A percentile compares a stretch with the other conserved stretches of the same genome.
phyloP scores from a whole-genome alignment of 225 moss, liverwort and hornwort genomes.

The Marchantia polymorpha region DNA sequence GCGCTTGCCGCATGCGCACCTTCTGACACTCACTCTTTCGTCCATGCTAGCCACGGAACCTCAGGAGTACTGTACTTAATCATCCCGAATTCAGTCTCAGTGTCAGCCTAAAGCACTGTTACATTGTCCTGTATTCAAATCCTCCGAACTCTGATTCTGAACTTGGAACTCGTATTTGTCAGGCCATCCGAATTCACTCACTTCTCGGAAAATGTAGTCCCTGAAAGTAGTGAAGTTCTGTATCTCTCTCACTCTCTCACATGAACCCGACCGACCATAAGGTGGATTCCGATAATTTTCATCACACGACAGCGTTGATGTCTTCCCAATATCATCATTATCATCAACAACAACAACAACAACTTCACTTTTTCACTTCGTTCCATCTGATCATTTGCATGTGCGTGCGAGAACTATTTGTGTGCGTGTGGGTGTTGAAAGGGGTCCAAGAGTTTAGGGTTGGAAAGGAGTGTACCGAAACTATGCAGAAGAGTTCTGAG shows the following conservation, averaged over 20 bases:
- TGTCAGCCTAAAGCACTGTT: background rate
- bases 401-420: background rate
- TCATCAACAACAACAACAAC: no score
- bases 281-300: background rate
- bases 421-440: background rate
- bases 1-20: background rate
- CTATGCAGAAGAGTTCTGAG: background rate
- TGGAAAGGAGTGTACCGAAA: background rate
- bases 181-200: background rate
- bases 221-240: background rate
- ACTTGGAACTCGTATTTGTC: background rate
- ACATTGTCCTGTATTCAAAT: slow-evolving; percentile 1
- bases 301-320: background rate
- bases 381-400: background rate
- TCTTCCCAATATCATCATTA: no score
- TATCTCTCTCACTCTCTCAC: background rate
- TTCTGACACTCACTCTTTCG: background rate
- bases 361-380: no score
- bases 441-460: background rate
- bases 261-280: no score
- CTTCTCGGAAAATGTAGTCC: background rate
- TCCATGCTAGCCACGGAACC: slow-evolving; percentile 14
- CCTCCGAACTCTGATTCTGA: background rate
- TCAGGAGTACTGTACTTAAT: background rate
- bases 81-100: background rate